Base-by-base conservation (phyloP, 2,329 filamentous ascomycete genomes). In the Neospermospora avenae region DNA sequence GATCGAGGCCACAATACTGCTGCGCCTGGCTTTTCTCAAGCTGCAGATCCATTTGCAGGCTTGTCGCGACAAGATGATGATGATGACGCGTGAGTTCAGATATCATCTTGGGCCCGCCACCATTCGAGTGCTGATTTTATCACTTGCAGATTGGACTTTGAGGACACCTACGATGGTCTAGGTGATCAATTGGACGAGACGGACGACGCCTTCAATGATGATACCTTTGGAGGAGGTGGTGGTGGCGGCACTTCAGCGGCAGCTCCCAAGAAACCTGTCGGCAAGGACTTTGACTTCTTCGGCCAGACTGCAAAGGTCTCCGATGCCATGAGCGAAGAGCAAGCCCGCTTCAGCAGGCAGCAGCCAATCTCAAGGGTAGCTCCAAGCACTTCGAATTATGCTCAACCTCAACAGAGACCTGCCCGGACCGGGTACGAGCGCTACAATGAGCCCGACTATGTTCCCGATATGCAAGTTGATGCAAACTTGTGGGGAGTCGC, bases 251-350 rank as follows among this genome's bases (percentile, higher is more conserved):
- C 6, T 60, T 76, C 75, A 35, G 72, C 75, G 37, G 77, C 74
- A 18, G 71, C 74, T 18, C 66, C 74, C 39, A 75, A 77, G 69
- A 75, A 81, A 67, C 70, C 79, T 11, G 84, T 95, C 61, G 93
- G 93, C 72, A 96, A 90, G 74, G 93, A 99, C 75, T 98, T 98
- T 70, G 95, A 99, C 75, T 99, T 98, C 77, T 96, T 96, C 66
- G 93, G 93, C 42, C 87, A 90, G 71, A 99, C 95, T 6, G 93
- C 93, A 60, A 86, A 93, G 75, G 90, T 96, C 42, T 83, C 92
- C 20, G 83, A 87, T 76, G 92, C 89, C 37, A 89, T 99, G 68
- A 89, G 91, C 66, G 92, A 98, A 75, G 95, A 98, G 77, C 90
- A 96, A 72, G 80, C 92, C 70, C 87, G 92, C 59, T 97, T 88